Conservation (phyloP, 257 asterid species). For the Solanum clarkiae region DNA sequence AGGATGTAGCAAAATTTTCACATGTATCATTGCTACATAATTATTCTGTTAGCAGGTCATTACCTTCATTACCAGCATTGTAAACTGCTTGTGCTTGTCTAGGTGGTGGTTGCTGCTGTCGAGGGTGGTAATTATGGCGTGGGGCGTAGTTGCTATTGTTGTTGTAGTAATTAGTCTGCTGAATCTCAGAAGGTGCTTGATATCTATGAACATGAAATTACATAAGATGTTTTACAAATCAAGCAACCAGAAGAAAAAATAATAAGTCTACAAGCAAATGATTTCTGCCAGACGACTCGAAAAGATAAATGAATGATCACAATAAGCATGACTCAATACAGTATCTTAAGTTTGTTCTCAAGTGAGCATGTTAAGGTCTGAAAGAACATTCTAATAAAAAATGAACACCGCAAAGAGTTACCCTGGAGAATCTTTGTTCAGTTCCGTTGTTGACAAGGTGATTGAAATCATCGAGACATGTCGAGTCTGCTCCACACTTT, state of each 20-base stretch:
- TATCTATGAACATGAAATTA: slow-evolving; percentile 29
- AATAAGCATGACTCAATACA: not conserved
- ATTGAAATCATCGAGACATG: slow-evolving; percentile 94
- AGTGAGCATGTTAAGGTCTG: not conserved
- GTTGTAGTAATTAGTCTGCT: slow-evolving; percentile 21
- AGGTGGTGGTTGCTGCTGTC: slow-evolving; percentile 30
- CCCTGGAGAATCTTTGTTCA: slow-evolving; percentile 90
- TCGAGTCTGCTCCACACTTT: slow-evolving; percentile 95
- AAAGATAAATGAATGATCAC: not conserved
- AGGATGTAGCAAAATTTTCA: not conserved
- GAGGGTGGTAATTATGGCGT: slow-evolving; percentile 48
- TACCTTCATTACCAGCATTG: slow-evolving; percentile 58
- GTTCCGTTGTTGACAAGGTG: slow-evolving; percentile 68
- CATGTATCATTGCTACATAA: not conserved
- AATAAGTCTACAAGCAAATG: not conserved
- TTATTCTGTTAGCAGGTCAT: not conserved
- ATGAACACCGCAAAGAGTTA: slow-evolving; percentile 4
- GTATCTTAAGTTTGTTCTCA: not conserved
- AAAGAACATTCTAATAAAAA: not conserved
- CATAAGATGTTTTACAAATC: not conserved
- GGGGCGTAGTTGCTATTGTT: slow-evolving; percentile 2
- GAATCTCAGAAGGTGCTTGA: slow-evolving; percentile 64
- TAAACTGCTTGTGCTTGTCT: slow-evolving; percentile 46
- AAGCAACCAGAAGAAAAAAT: not conserved
- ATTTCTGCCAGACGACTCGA: not conserved